Conservation (phyloP, 495 filamentous ascomycete species). For the Aspergillus haitiensis region DNA sequence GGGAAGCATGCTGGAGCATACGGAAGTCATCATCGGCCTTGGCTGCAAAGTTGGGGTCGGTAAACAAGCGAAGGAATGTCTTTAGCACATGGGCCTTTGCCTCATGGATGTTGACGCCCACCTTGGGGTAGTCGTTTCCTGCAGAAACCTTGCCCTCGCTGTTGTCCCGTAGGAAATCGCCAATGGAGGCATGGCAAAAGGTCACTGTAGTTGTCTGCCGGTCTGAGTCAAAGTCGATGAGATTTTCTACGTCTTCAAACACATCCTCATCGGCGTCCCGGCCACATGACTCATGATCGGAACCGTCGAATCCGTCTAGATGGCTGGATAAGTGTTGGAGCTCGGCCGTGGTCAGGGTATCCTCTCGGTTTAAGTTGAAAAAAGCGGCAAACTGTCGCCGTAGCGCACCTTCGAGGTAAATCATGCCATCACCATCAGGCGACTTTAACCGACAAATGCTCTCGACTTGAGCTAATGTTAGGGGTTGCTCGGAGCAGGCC, state of each 20-base stretch:
- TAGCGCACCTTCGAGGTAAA: constrained; percentile 34
- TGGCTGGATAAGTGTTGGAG: constrained; percentile 15
- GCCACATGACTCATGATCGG: constrained; percentile 1
- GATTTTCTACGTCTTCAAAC: constrained; percentile 26
- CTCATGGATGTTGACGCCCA: constrained; percentile 23
- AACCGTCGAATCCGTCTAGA: neutral
- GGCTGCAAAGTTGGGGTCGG: constrained; percentile 3
- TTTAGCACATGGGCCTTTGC: constrained; percentile 19
- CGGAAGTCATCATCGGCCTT: constrained; percentile 1
- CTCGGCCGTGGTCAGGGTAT: constrained; percentile 35
- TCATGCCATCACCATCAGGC: constrained; percentile 31
- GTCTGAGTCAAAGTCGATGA: constrained; percentile 32
- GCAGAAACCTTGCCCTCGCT: constrained; percentile 20
- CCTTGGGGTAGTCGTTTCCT: constrained; percentile 10
- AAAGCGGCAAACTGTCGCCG: constrained; percentile 38
- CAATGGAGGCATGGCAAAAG: constrained; percentile 36
- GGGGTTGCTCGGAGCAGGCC: constrained; percentile 24
- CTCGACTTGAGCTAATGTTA: constrained; percentile 34
- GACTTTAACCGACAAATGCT: constrained; percentile 28
- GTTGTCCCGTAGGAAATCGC: constrained; percentile 36
- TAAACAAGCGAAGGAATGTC: constrained; percentile 5
- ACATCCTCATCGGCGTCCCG: constrained; percentile 15
- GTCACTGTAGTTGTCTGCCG: constrained; percentile 30
- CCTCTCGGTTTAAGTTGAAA: constrained; percentile 36
- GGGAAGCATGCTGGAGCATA: constrained; percentile 9